A percentile compares a stretch with the other conserved stretches of the same genome.
These are phyloP conservation scores for Penicillium sp. DNA, from an alignment of 2,329 filamentous ascomycete genomes.

Conservation along the genomic window DNA sequence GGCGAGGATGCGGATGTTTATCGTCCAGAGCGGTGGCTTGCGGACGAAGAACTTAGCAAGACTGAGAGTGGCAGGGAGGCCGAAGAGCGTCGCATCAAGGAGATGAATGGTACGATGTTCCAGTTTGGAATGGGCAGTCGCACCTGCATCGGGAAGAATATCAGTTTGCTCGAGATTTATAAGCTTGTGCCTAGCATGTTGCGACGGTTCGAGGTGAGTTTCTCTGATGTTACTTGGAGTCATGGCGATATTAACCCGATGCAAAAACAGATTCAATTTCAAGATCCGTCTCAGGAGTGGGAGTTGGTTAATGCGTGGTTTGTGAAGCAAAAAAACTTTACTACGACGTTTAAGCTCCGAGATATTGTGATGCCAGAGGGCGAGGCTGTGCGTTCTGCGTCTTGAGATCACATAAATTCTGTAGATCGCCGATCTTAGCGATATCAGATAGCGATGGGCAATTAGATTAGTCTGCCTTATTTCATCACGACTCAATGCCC, in stretches of 20 bases:
- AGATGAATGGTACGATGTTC: constrained; percentile 22
- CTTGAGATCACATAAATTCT: background rate
- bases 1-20: constrained; percentile 66
- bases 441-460: background rate
- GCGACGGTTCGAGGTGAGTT: constrained; percentile 10
- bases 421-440: background rate
- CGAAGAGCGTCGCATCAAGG: constrained; percentile 8
- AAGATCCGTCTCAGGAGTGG: constrained; percentile 9
- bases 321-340: constrained; percentile 11
- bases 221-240: background rate
- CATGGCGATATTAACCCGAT: background rate
- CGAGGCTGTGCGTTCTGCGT: background rate
- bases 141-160: constrained; percentile 31
- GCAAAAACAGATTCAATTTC: constrained; percentile 3
- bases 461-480: background rate
- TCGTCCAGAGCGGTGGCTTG: constrained; percentile 22
- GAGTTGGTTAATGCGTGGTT: constrained; percentile 13
- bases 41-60: constrained; percentile 1
- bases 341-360: constrained; percentile 7
- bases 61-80: constrained; percentile 3
- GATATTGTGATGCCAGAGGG: constrained; percentile 7
- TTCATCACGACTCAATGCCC: background rate
- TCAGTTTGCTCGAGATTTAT: constrained; percentile 31
- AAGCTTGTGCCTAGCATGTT: constrained; percentile 31
- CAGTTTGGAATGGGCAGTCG: constrained; percentile 20